Percentiles rank a stretch among this genome's conserved stretches.
Evolutionary conservation across 805 yeast genomes (phyloP).

Genomic region (Myxozyma vanderwaltii): DNA sequence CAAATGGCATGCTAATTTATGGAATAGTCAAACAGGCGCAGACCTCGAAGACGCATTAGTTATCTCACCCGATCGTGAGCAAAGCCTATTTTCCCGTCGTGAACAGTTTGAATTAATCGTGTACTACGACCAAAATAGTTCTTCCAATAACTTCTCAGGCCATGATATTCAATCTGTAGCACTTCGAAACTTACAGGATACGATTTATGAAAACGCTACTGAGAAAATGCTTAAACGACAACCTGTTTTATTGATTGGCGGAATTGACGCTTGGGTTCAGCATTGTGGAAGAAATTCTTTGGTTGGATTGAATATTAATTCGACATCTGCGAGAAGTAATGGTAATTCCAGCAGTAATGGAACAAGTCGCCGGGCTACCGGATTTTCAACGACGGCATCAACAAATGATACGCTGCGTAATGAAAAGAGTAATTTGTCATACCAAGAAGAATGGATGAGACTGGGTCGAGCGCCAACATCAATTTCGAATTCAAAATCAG

Average conservation of each 20-base stretch:
- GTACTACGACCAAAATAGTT: slow-evolving; percentile 55
- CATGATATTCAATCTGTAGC: slow-evolving; percentile 22
- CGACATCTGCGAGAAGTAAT: too few relatives aligned
- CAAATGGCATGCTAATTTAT: background rate
- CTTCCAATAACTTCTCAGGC: slow-evolving; percentile 29
- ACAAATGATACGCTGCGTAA: too few relatives aligned
- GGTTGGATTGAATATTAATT: background rate
- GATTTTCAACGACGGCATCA: too few relatives aligned
- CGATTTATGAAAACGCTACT: slow-evolving; percentile 46
- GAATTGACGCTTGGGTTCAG: slow-evolving; percentile 52
- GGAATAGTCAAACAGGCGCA: slow-evolving; percentile 52
- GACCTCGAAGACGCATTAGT: slow-evolving; percentile 68
- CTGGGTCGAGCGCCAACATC: too few relatives aligned
- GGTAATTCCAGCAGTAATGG: background rate
- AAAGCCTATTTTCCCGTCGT: slow-evolving; percentile 55
- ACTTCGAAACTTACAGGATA: slow-evolving; percentile 43
- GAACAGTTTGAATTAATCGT: slow-evolving; percentile 63
- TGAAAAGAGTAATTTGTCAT: background rate
- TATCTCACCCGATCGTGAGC: slow-evolving; percentile 59
- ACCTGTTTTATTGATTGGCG: slow-evolving; percentile 58
- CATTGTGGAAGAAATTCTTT: slow-evolving; percentile 33
- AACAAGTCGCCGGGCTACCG: too few relatives aligned
- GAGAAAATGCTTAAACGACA: slow-evolving; percentile 45
- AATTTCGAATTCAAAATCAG: background rate
- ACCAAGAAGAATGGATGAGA: slow-evolving; percentile 5